phyloP scores from a whole-genome alignment of 2,329 filamentous ascomycete species.

The Trichoderma sp. region DNA sequence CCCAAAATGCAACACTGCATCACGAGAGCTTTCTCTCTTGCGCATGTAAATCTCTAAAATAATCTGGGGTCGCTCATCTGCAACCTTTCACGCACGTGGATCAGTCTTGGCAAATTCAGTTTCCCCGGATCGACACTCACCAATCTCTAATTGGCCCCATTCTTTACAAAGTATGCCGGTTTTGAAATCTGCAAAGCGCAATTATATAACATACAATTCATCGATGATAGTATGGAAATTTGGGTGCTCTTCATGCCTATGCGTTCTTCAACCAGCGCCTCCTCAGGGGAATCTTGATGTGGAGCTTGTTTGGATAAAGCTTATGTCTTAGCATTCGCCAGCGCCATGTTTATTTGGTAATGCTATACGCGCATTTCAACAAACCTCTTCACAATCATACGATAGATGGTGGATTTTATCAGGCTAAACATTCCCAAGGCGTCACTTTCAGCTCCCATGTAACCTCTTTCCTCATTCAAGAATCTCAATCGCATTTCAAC shows the following conservation, averaged over 20 bases:
- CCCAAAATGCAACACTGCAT: background rate
- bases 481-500: background rate
- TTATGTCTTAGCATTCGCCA: background rate
- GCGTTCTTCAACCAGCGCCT: too few relatives aligned
- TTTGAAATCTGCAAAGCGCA: background rate
- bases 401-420: background rate
- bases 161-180: background rate
- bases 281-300: too few relatives aligned
- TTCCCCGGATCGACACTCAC: slow-evolving; percentile 1
- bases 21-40: background rate
- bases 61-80: background rate
- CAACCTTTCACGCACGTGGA: background rate
- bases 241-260: background rate
- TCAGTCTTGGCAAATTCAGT: background rate
- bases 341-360: background rate
- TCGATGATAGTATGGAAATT: background rate
- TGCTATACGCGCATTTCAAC: background rate
- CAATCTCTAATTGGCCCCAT: background rate
- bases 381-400: background rate
- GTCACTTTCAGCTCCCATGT: too few relatives aligned
- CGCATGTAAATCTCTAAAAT: background rate
- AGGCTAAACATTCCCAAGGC: background rate
- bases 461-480: background rate
- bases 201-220: background rate
- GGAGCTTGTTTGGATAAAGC: too few relatives aligned